phyloP scores from a whole-genome alignment of 257 asterid genomes.

The Cruciata laevipes region DNA sequence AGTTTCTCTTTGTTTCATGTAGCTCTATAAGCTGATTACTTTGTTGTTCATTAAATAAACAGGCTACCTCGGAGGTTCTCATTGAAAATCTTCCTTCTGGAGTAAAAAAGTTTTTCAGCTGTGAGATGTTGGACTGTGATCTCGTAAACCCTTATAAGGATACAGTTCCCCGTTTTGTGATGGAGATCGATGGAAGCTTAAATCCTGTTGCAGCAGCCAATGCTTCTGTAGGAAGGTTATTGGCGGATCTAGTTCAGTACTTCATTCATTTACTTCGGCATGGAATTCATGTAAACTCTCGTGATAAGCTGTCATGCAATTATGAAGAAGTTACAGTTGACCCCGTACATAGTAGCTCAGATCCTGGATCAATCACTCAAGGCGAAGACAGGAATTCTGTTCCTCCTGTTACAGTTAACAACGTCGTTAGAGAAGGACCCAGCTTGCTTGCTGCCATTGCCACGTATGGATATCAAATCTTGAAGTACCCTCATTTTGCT shows the following conservation, averaged over 20 bases:
- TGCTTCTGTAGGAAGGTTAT: slow-evolving; percentile 52
- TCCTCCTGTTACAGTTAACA: slow-evolving; percentile 23
- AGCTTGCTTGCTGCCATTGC: slow-evolving; percentile 70
- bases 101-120: slow-evolving; percentile 63
- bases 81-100: slow-evolving; percentile 54
- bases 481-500: slow-evolving; percentile 90
- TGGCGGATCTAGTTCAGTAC: slow-evolving; percentile 67
- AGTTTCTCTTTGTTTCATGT: neutral
- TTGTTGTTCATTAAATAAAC: slow-evolving; percentile 17
- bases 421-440: slow-evolving; percentile 56
- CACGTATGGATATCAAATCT: slow-evolving; percentile 80
- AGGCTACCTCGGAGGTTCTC: slow-evolving; percentile 88
- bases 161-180: slow-evolving; percentile 53
- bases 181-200: slow-evolving; percentile 64
- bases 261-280: slow-evolving; percentile 56
- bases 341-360: slow-evolving; percentile 18
- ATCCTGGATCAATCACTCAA: slow-evolving; percentile 20
- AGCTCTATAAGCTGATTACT: neutral
- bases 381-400: slow-evolving; percentile 26
- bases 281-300: slow-evolving; percentile 38
- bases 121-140: slow-evolving; percentile 33
- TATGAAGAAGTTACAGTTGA: slow-evolving; percentile 27
- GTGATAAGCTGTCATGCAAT: slow-evolving; percentile 28
- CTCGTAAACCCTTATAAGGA: slow-evolving; percentile 34
- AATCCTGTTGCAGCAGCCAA: slow-evolving; percentile 43